Evolutionary conservation across 2,329 filamentous ascomycete genomes (phyloP), one percentile per base, ranked within the genome.

Genomic region (Trematosphaeria pertusa): DNA sequence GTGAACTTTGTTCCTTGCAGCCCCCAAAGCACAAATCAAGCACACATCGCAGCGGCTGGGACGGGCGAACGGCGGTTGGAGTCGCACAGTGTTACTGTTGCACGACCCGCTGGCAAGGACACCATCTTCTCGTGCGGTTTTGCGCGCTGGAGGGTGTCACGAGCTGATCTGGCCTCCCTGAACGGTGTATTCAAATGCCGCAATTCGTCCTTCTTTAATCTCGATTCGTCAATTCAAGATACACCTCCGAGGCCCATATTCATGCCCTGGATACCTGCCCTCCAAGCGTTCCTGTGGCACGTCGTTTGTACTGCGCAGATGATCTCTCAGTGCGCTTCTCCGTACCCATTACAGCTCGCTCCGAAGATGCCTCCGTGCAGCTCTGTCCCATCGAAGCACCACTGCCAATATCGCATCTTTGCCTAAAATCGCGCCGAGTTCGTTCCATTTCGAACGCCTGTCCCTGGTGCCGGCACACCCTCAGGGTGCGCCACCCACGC

Each of bases 221-320:
- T 21, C 33, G 34, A 50, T 43, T 45, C 26, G 24, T 43, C 49
- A 46, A 45, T 50, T 52, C 26, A 36, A 44, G 42, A 43, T 33
- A 34, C 34, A 40, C 17, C 26, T 44, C 42, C 37, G 46, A 36
- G 32, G 20, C 34, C 19, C 26, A 43, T 22, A 38, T 31, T 37
- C 36, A 39, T 38, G 39, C 38, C 17, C 32, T 21, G 22, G 15
- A 22, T 20, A 17, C 31, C 32, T 36, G 19, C 10, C 20, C 17
- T 22, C 43, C 42, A 48, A 48, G 47, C 52, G 52, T 52, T 49
- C 32, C 34, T 47, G 54, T 51, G 24, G 48, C 37, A 55, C 45
- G 24, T 21, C n/a, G n/a, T 26, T 37, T 37, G 36, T 24, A 32
- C 39, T 9, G 33, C 35, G 36, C 55, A 58, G 45, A 54, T 56